Evolutionary conservation across 2,329 filamentous ascomycete species (phyloP).

Genomic region (Phialocephala subalpina): DNA sequence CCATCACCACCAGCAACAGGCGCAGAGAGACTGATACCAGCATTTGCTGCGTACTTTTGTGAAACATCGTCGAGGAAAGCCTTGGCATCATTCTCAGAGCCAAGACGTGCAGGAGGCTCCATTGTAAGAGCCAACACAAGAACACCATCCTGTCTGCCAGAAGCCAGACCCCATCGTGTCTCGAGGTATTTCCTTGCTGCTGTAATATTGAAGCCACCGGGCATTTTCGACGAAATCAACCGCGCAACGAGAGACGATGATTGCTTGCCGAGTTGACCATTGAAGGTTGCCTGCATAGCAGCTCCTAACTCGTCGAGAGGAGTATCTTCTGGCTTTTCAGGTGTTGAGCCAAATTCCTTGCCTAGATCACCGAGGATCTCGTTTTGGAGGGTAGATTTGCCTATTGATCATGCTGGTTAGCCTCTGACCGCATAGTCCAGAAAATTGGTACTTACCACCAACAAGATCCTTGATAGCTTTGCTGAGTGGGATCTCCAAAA

Average conservation of each 20-base stretch:
- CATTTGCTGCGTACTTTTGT: conserved; percentile 86
- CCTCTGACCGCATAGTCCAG: not conserved
- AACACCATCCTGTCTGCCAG: conserved; percentile 90
- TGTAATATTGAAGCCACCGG: conserved; percentile 98
- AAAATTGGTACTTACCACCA: conserved; percentile 72
- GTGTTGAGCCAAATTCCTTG: conserved; percentile 98
- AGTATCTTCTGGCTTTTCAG: conserved; percentile 97
- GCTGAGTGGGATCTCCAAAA: conserved; percentile 86
- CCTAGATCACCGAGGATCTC: conserved; percentile 97
- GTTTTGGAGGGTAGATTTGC: conserved; percentile 98
- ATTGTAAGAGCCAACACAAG: conserved; percentile 89
- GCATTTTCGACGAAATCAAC: conserved; percentile 98
- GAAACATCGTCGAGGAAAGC: conserved; percentile 87
- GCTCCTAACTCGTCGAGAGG: conserved; percentile 95
- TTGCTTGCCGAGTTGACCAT: conserved; percentile 97
- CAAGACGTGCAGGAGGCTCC: conserved; percentile 88
- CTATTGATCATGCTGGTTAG: conserved; percentile 54
- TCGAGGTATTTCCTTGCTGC: conserved; percentile 94
- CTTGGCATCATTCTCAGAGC: conserved; percentile 91
- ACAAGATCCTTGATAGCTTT: conserved; percentile 99
- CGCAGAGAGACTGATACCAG: conserved; percentile 84
- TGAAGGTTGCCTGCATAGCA: conserved; percentile 98
- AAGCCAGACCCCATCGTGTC: conserved; percentile 86
- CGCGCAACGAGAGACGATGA: conserved; percentile 92
- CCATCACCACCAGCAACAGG: conserved; percentile 77